phyloP scores from a whole-genome alignment of 106 monocot species.

The Acanthochlamys bracteata region DNA sequence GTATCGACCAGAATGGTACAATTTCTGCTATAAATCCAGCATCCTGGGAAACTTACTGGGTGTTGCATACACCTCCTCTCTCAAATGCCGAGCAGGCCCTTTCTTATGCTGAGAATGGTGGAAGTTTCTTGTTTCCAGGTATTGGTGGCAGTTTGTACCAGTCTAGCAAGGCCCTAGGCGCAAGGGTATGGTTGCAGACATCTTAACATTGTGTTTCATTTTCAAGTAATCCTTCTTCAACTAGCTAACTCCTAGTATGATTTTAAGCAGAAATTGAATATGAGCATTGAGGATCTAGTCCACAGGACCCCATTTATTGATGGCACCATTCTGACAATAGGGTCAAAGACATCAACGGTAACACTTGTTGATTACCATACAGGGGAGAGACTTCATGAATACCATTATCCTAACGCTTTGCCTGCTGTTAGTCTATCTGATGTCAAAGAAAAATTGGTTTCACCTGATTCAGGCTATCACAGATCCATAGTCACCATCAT shows the following conservation, averaged over 20 bases:
- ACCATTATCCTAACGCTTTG: conserved; percentile 19
- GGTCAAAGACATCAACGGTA: conserved; percentile 59
- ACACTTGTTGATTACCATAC: conserved; percentile 44
- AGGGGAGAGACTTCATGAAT: conserved; percentile 51
- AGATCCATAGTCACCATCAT: conserved; percentile 31
- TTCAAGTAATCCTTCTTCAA: background rate
- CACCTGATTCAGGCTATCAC: background rate
- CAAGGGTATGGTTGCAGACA: conserved; percentile 22
- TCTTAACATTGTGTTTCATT: background rate
- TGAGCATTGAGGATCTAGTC: conserved; percentile 64
- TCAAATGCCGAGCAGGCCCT: conserved; percentile 23
- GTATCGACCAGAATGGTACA: conserved; percentile 18
- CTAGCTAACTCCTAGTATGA: background rate
- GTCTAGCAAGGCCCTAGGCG: conserved; percentile 15
- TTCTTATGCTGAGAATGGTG: conserved; percentile 13
- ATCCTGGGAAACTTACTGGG: conserved; percentile 12
- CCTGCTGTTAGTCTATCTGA: conserved; percentile 12
- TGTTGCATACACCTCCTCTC: conserved; percentile 19
- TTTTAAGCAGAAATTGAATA: conserved; percentile 37
- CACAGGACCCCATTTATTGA: conserved; percentile 37
- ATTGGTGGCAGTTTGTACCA: conserved; percentile 25
- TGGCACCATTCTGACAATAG: conserved; percentile 38
- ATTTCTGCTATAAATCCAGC: conserved; percentile 14
- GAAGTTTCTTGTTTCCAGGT: conserved; percentile 20
- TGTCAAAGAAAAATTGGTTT: conserved; percentile 36